A percentile compares a stretch with the other conserved stretches of the same genome.
These are phyloP conservation scores for Cucurbita maxima DNA, from an alignment of 306 rosid genomes.

Conservation along the genomic window DNA sequence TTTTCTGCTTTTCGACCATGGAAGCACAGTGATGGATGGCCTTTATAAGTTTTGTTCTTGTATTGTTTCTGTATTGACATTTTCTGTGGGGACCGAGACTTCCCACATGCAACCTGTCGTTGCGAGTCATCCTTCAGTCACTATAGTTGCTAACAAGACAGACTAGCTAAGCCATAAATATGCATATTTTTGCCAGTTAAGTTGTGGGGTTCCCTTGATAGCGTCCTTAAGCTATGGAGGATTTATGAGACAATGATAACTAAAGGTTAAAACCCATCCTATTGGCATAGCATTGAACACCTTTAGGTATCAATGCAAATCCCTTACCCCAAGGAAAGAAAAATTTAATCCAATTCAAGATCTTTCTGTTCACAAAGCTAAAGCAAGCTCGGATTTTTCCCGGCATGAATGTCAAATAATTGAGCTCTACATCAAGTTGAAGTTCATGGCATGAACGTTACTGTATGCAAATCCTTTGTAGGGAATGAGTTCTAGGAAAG, in stretches of 20 bases:
- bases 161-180: slow-evolving; percentile 4
- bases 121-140: not conserved
- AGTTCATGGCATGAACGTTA: too few relatives aligned
- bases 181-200: slow-evolving; percentile 6
- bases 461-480: not conserved
- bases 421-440: not conserved
- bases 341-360: not conserved
- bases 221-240: not conserved
- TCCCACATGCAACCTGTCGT: slow-evolving; percentile 7
- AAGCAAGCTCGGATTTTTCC: not conserved
- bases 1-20: slow-evolving; percentile 4
- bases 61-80: not conserved
- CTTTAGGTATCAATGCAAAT: not conserved
- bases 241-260: slow-evolving; percentile 1
- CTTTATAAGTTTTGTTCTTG: not conserved
- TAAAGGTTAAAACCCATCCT: not conserved
- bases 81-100: slow-evolving; percentile 1
- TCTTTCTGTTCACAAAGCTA: not conserved
- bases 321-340: not conserved
- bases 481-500: not conserved
- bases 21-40: not conserved
- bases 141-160: not conserved
- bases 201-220: slow-evolving; percentile 8
- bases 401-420: not conserved
- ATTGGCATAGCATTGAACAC: not conserved